Conservation (phyloP, 1,284 basidiomycete species). For the Xanthoconium separans region DNA sequence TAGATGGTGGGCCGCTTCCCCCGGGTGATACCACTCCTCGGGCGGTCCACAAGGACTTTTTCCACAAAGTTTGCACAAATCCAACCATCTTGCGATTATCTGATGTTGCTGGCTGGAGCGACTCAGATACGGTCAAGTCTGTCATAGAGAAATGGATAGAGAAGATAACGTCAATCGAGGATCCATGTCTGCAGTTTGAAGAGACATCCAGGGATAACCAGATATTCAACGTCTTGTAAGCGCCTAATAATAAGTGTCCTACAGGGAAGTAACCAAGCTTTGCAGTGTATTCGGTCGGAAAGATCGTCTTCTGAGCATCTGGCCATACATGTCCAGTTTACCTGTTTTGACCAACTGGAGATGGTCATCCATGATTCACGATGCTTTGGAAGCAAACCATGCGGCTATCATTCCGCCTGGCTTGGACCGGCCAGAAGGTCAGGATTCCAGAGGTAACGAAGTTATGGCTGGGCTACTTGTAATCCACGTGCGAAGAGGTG, state of each 20-base stretch:
- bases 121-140: constrained; percentile 21
- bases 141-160: constrained; percentile 35
- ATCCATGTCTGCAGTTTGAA: constrained; percentile 36
- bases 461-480: constrained; percentile 42
- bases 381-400: constrained; percentile 36
- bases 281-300: constrained; percentile 33
- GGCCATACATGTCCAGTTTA: constrained; percentile 37
- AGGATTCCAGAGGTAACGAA: background rate
- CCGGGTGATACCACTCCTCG: constrained; percentile 31
- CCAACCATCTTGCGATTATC: constrained; percentile 28
- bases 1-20: constrained; percentile 37
- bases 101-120: constrained; percentile 20
- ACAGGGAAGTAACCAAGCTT: background rate
- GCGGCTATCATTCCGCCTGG: constrained; percentile 29
- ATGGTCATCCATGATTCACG: constrained; percentile 40
- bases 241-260: background rate
- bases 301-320: constrained; percentile 33
- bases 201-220: constrained; percentile 23
- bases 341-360: constrained; percentile 37
- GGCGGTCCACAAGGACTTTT: constrained; percentile 36
- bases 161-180: constrained; percentile 30
- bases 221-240: constrained; percentile 34
- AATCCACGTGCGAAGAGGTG: constrained; percentile 59
- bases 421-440: background rate
- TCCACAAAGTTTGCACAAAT: constrained; percentile 37